phyloP scores from a whole-genome alignment of 163 green algal species.

The Picocystis sp. region DNA sequence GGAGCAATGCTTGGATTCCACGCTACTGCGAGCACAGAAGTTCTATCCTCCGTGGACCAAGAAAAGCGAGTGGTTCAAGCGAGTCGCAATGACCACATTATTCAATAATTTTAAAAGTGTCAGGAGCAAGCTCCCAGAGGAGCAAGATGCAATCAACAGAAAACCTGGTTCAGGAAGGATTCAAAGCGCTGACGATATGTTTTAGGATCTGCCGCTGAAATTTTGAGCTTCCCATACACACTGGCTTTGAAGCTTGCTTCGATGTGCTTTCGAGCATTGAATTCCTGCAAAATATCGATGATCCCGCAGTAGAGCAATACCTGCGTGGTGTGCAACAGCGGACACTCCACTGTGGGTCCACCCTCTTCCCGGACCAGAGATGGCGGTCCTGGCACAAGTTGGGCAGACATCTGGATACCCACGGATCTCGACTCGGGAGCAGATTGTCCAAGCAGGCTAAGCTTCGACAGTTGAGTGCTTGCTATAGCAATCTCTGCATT shows the following conservation, averaged over 20 bases:
- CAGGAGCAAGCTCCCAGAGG: no score
- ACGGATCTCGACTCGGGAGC: neutral
- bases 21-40: no score
- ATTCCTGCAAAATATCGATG: constrained; percentile 8
- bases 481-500: constrained; percentile 3
- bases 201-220: constrained; percentile 2
- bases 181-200: constrained; percentile 1
- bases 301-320: constrained; percentile 3
- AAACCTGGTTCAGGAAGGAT: neutral
- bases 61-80: no score
- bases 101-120: no score
- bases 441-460: constrained; percentile 6
- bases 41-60: no score
- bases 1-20: no score
- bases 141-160: neutral
- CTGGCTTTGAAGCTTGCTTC: neutral
- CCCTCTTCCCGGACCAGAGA: constrained; percentile 1
- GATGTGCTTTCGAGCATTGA: constrained; percentile 4
- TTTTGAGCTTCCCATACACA: constrained; percentile 2
- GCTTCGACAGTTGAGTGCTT: neutral
- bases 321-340: neutral
- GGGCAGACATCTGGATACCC: constrained; percentile 2
- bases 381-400: neutral
- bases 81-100: no score
- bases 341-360: neutral